Base-by-base conservation (phyloP, 768 basidiomycete species). In the Mycena galericulata region DNA sequence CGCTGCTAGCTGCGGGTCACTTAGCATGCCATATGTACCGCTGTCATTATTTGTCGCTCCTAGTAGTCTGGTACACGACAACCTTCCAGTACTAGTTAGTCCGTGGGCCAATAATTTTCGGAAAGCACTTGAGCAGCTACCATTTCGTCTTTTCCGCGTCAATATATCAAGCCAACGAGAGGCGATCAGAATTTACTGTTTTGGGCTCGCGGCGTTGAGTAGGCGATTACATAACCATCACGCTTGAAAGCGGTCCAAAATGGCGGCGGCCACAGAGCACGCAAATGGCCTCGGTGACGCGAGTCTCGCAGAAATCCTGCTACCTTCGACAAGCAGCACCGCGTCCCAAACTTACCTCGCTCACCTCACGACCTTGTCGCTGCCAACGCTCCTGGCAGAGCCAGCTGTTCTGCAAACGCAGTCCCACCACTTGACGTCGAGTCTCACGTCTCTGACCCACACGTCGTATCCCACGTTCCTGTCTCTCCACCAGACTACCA, bases 381-480 rank as follows among this genome's bases (percentile, higher is more conserved):
- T 98, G 27, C 77, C 85, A 29, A 86, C 89, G 36, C 85, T 98
- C n/a, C 80, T 90, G 22, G 78, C 88, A 1, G 91, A 96, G 75
- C 97, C 97, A 0, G 82, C 88, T 3, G 76, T 86, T 41, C 90
- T 98, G 59, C 89, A 93, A 55, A 92, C 94, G 1, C 95, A 97
- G 65, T 88, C 93, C 0, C 90, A 94, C 55, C 92, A 95, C 67
- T 87, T 98, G 59, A 95, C 95, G 9, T 91, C 94, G 49, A 96
- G 95, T 62, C 84, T 98, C 69, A 96, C 94, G 12, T 92, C 93
- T 45, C 87, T 98, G 17, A 97, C 96, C 61, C 92, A 95, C 67
- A 91, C 94, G 5, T 96, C 96, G 26, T 96, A 98, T 78, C 89
- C 93, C 30, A 96, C 95, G 0, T 97, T 98, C 77, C 87, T 97